Evolutionary conservation across 139 green algal species (phyloP).

Genomic region (Penium margaritaceum): DNA sequence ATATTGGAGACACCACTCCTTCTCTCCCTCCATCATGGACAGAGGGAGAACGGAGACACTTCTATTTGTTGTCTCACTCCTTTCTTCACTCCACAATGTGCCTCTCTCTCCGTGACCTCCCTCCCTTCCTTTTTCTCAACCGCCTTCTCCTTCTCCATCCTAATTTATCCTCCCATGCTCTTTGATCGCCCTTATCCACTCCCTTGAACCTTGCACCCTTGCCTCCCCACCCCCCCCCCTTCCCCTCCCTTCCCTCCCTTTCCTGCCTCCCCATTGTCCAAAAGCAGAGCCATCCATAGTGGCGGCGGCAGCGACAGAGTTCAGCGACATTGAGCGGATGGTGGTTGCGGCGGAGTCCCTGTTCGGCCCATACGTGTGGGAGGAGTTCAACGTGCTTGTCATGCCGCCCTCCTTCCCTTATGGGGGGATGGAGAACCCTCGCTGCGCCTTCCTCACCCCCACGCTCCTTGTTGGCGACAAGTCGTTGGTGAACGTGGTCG

Average conservation of each 20-base stretch:
- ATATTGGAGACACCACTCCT: no score
- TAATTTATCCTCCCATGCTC: no score
- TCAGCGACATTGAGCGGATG: slow-evolving; percentile 55
- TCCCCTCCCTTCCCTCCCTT: neutral
- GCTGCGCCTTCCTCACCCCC: slow-evolving; percentile 81
- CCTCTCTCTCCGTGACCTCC: no score
- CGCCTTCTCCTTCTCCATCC: no score
- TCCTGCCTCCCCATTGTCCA: neutral
- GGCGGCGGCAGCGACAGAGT: slow-evolving; percentile 65
- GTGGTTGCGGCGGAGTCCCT: slow-evolving; percentile 69
- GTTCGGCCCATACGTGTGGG: slow-evolving; percentile 83
- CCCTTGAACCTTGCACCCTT: no score
- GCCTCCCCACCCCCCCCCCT: slow-evolving; percentile 54
- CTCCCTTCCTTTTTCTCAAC: no score
- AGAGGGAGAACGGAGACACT: no score
- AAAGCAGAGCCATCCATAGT: slow-evolving; percentile 69
- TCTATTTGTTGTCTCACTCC: no score
- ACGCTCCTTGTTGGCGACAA: slow-evolving; percentile 84
- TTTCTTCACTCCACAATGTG: no score
- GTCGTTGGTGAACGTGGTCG: slow-evolving; percentile 70
- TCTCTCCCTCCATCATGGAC: no score
- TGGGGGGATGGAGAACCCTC: slow-evolving; percentile 82
- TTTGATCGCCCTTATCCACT: no score
- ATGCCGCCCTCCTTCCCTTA: slow-evolving; percentile 79
- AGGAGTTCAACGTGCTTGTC: slow-evolving; percentile 84